Evolutionary conservation across 345 rosid species (phyloP).

Genomic region (Cardamine resedifolia): DNA sequence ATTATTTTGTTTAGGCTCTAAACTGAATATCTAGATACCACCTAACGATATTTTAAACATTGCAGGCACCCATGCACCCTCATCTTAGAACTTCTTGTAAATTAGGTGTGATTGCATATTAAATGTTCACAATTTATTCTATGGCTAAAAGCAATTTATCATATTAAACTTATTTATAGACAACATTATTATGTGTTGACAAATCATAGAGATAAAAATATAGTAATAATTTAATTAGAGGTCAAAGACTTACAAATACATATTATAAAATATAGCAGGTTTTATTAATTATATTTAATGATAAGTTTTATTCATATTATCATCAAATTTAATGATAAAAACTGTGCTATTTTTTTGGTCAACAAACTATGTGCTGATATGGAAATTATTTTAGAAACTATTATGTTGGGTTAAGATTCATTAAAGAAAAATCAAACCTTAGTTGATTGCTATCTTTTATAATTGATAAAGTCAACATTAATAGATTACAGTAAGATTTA

Average conservation of each 20-base stretch:
- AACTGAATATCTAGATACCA: too few relatives aligned
- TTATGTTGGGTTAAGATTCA: neutral
- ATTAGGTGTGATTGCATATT: slow-evolving; percentile 16
- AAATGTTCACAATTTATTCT: neutral
- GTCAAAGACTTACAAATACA: neutral
- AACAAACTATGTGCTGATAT: neutral
- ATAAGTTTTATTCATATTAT: neutral
- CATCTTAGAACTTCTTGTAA: slow-evolving; percentile 20
- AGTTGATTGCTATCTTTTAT: neutral
- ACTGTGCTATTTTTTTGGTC: neutral
- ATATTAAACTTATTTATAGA: neutral
- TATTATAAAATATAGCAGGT: neutral
- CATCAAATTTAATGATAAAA: neutral
- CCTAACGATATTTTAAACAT: too few relatives aligned
- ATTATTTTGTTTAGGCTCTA: too few relatives aligned
- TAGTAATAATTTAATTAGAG: neutral
- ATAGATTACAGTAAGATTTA: neutral
- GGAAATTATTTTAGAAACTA: neutral
- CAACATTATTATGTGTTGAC: neutral
- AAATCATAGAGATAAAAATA: neutral
- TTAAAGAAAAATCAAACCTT: neutral
- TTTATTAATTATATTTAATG: neutral
- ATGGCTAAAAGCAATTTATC: neutral
- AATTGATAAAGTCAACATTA: neutral
- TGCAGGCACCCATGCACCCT: slow-evolving; percentile 25